Evolutionary conservation across 495 filamentous ascomycete genomes (phyloP).

Genomic region (Aspergillus haitiensis): DNA sequence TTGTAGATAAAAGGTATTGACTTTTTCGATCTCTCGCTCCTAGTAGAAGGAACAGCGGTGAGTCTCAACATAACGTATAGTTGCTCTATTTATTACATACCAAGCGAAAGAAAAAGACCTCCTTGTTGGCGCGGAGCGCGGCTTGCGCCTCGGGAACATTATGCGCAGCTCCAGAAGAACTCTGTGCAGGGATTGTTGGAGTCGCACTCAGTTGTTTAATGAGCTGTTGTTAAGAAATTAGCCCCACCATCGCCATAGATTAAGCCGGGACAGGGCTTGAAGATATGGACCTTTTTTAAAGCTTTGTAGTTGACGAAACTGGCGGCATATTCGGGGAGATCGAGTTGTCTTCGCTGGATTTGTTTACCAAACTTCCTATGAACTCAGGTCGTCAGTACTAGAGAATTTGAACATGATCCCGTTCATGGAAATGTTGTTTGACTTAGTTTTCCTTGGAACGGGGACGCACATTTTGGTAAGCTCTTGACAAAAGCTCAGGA

Average conservation of each 20-base stretch:
- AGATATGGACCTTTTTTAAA: conserved; percentile 78
- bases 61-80: conserved; percentile 9
- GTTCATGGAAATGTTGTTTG: neutral
- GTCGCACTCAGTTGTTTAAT: conserved; percentile 97
- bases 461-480: conserved; percentile 37
- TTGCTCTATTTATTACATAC: conserved; percentile 44
- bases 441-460: neutral
- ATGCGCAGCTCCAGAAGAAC: conserved; percentile 53
- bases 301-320: conserved; percentile 99
- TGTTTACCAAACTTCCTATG: conserved; percentile 99
- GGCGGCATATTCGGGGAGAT: conserved; percentile 97
- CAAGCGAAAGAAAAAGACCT: conserved; percentile 96
- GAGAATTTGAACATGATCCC: no score
- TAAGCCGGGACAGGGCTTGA: neutral
- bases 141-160: conserved; percentile 72
- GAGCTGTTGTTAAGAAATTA: conserved; percentile 59
- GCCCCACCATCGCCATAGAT: neutral
- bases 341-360: conserved; percentile 96
- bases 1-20: conserved; percentile 95
- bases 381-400: conserved; percentile 14
- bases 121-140: conserved; percentile 94
- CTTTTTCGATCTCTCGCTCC: conserved; percentile 97
- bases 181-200: conserved; percentile 74
- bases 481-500: conserved; percentile 24
- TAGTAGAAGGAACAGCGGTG: conserved; percentile 34